Evolutionary conservation across 306 rosid species (phyloP), one percentile per base, ranked within the genome.

Genomic region (Sindora glabra): DNA sequence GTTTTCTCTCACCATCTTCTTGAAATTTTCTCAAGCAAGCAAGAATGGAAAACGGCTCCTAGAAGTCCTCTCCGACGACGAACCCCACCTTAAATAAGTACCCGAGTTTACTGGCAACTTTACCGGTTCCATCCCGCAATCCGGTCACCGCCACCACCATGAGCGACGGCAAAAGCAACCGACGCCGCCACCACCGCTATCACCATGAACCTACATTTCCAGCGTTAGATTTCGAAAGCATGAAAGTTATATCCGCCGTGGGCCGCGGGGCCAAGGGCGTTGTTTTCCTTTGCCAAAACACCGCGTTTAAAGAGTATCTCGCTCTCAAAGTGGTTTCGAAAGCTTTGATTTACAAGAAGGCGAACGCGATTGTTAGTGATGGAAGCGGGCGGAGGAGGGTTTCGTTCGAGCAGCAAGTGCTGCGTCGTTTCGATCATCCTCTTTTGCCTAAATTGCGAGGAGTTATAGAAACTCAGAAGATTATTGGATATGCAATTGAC

Each of bases 211-310:
- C 34, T 1, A 6, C 34, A 29, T 14, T 48, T 1, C 55, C 75
- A 0, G 37, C 70, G 6, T 49, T 88, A 15, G 78, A 86, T 58
- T 71, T 86, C 18, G 48, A 47, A 10, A 65, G 79, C 6, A 68
- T 92, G 1, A 71, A 63, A 55, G 86, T 83, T 2, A 47, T 84
- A 11, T 74, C 89, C 0, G 90, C 90, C 15, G 83, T 92, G 23
- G 98, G 98, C n/a, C 92, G 96, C 7, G 98, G 98, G 5, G 98
- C 95, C 21, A 86, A 89, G 53, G 98, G 98, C 12, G 90, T 92
- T 7, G 98, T 92, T 42, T 92, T 92, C 47, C 76, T 79, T 0
- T 83, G 86, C n/a, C 48, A 42, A 30, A 56, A 57, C 22, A 68
- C 33, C 2, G 67, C n/a, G 3, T 3, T 29, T 26, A 55, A 62